phyloP scores from a whole-genome alignment of 495 filamentous ascomycete genomes.

The Thermothielavioides terrestris region DNA sequence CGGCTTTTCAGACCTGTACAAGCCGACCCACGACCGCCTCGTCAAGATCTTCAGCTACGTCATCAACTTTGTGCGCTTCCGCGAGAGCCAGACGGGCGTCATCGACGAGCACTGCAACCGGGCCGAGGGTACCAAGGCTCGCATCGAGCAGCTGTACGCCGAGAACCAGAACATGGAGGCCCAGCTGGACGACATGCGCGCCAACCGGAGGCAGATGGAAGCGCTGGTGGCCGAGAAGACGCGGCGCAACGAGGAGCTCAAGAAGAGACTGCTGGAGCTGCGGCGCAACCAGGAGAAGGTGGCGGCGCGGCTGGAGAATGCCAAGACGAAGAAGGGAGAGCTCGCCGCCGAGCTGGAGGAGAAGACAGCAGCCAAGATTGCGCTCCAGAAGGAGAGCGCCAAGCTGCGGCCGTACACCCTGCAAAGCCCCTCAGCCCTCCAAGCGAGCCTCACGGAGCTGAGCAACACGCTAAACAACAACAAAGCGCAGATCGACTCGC shows the following conservation, averaged over 20 bases:
- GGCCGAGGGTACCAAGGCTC: conserved; percentile 70
- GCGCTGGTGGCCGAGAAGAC: conserved; percentile 71
- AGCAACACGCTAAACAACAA: conserved; percentile 65
- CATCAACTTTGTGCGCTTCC: conserved; percentile 97
- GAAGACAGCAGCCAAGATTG: conserved; percentile 55
- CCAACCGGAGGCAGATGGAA: conserved; percentile 67
- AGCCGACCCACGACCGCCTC: conserved; percentile 78
- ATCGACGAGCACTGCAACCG: conserved; percentile 92
- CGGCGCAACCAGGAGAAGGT: conserved; percentile 69
- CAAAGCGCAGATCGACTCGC: conserved; percentile 71
- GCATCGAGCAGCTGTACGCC: conserved; percentile 74
- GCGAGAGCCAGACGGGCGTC: conserved; percentile 73
- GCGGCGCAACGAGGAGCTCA: conserved; percentile 74
- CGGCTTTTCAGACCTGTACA: conserved; percentile 79
- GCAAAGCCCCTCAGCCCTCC: conserved; percentile 74
- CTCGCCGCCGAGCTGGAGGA: conserved; percentile 69
- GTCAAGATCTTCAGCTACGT: conserved; percentile 90
- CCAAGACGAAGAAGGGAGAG: conserved; percentile 61
- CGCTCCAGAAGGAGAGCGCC: conserved; percentile 63
- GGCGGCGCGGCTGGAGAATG: conserved; percentile 64
- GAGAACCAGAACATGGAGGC: conserved; percentile 83
- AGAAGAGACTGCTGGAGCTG: conserved; percentile 66
- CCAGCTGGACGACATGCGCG: conserved; percentile 70
- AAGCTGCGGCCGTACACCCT: conserved; percentile 88
- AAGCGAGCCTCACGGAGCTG: conserved; percentile 72